These are phyloP conservation scores for Discostella stelligera DNA, from an alignment of 352 stramenopile genomes.

Conservation along the genomic window DNA sequence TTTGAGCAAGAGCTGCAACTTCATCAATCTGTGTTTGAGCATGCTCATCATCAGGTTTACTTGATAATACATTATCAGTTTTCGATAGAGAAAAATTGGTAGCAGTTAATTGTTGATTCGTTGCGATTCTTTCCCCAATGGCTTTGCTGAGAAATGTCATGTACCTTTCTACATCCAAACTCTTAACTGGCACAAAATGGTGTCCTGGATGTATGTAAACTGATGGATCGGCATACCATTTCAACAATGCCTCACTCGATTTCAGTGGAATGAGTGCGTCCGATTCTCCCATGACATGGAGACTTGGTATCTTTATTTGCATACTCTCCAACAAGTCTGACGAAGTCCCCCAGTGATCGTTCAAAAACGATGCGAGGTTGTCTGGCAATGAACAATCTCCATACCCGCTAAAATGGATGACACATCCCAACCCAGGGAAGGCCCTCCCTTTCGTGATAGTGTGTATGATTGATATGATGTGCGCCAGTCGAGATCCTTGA, in stretches of 20 bases:
- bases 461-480: conserved; percentile 60
- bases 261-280: conserved; percentile 63
- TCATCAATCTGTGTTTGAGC: conserved; percentile 66
- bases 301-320: conserved; percentile 37
- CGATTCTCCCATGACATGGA: conserved; percentile 71
- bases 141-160: conserved; percentile 61
- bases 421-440: conserved; percentile 61
- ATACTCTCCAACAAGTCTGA: conserved; percentile 7
- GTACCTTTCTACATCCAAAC: conserved; percentile 55
- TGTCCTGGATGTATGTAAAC: conserved; percentile 60
- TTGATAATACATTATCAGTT: background rate
- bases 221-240: conserved; percentile 45
- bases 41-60: conserved; percentile 64
- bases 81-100: too few species aligned
- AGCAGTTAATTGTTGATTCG: background rate
- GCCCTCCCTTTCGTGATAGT: conserved; percentile 31
- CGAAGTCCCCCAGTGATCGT: conserved; percentile 10
- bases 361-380: conserved; percentile 29
- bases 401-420: conserved; percentile 69
- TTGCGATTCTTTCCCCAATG: background rate
- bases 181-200: conserved; percentile 74
- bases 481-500: conserved; percentile 66
- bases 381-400: conserved; percentile 51
- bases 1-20: conserved; percentile 64
- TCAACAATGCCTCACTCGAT: conserved; percentile 45